Evolutionary conservation across 257 asterid genomes (phyloP), one percentile per base, ranked within the genome.

Genomic region (Solanum pimpinellifolium): DNA sequence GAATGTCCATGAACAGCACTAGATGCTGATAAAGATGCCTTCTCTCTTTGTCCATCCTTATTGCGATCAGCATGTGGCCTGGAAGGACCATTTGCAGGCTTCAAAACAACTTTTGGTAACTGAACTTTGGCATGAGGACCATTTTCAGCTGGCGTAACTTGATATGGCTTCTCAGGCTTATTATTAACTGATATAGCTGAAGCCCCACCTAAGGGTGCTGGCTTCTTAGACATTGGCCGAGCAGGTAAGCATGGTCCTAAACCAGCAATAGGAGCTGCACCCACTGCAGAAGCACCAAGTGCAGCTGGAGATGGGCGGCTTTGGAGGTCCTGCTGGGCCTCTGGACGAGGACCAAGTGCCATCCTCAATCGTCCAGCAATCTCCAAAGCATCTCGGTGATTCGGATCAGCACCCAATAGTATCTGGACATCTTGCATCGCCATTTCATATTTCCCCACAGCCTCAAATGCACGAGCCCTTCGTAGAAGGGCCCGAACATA

Each of bases 251-350:
- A 94, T 20, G 99, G 98, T 1, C 99, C 98, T 49, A 95, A 94
- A 37, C 99, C 99, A 20, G 92, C 95, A 88, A 96, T 90, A 11
- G 99, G 98, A 31, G 98, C 98, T 84, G 98, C 98, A 41, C 98
- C 97, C 33, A 96, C 96, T 0, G 99, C 99, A 86, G 99, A 97
- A 60, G 99, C 99, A 59, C 99, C 99, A 66, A 97, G 96, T 13
- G 99, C 99, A 12, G 99, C 99, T 16, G 99, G 99, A 4, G 99
- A 97, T 9, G 99, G 99, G 42, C 97, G 96, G 91, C 99, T 97
- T 88, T 94, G 99, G 83, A 96, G 98, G 78, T 97, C 99, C 93
- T 94, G 98, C 86, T 93, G 99, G 65, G 96, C 94, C 88, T 96
- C 98, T 60, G 90, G 98, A 13, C 96, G 94, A 29, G 96, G 95